Base-by-base conservation (phyloP, 75 land plant genomes). In the Larix kaempferi region DNA sequence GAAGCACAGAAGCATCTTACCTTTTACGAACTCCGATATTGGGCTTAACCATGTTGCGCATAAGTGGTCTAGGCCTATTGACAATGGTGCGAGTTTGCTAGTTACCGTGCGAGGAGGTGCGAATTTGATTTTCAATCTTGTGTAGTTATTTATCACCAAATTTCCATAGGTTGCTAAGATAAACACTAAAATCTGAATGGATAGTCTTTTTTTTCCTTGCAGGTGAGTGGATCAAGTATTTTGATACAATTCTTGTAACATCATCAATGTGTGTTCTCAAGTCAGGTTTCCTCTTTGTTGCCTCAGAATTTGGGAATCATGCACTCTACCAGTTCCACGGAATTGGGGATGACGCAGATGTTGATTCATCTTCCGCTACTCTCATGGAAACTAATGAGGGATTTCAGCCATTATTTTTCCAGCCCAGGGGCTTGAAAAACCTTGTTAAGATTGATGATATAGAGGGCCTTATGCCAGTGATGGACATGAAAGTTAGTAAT, bases 281-380 rank as follows among this genome's bases (percentile, higher is more conserved):
- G 74, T 82, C 92, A 3, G 98, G 99, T 2, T 93, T n/a, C n/a
- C n/a, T 89, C 61, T 98, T 98, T 82, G 94, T 95, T 59, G 99
- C 99, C 11, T 98, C 99, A 3, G 99, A 98, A 80, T 93, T 95
- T 87, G 99, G 99, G n/a, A 95, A 98, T 73, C 99, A 98, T 81
- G 91, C 91, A 0, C 81, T 98, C 56, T 98, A 98, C 72, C 99
- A 98, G 87, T 98, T 98, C 72, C 90, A 91, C 77, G 95, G 94
- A 2, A 95, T 98, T 44, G 99, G 99, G 35, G 98, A 93, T 39
- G 98, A 87, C 14, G 86, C 93, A 16, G 99, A 98, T 81, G 95
- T 98, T 6, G 99, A 98, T 78, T 81, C 99, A 2, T 95, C 99
- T 2, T 98, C 99, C 13, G 80, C 92, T 5, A 90, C 88, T 22